Conservation (phyloP, 2,329 filamentous ascomycete genomes). For the Fusarium zealandicum region DNA sequence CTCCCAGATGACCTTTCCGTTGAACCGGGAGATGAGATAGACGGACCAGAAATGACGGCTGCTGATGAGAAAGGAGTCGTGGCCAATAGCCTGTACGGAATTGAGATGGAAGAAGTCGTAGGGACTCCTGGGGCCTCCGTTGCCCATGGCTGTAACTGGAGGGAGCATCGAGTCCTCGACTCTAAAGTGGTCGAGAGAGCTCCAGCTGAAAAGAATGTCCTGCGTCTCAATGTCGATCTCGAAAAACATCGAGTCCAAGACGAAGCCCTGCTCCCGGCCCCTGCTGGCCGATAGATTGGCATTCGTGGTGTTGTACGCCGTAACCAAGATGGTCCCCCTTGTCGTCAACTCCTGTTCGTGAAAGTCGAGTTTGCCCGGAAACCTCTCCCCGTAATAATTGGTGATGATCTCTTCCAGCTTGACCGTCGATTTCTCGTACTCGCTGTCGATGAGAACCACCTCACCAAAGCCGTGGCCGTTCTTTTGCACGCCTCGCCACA, state of each 20-base stretch:
- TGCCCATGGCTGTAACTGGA: slow-evolving; percentile 12
- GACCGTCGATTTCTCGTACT: slow-evolving; percentile 35
- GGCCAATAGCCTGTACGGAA: slow-evolving; percentile 32
- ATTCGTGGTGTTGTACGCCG: slow-evolving; percentile 36
- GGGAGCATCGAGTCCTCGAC: slow-evolving; percentile 23
- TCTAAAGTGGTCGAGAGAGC: slow-evolving; percentile 45
- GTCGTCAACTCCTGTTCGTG: slow-evolving; percentile 36
- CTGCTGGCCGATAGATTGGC: slow-evolving; percentile 29
- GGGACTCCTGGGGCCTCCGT: slow-evolving; percentile 11
- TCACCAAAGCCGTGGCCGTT: slow-evolving; percentile 45
- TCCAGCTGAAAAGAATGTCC: slow-evolving; percentile 52
- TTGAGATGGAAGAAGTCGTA: slow-evolving; percentile 42
- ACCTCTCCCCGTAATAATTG: background rate
- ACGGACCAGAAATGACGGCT: slow-evolving; percentile 35
- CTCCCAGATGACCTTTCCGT: slow-evolving; percentile 36
- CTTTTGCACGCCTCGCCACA: slow-evolving; percentile 40
- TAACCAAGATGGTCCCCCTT: slow-evolving; percentile 35
- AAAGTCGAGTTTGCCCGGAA: slow-evolving; percentile 27
- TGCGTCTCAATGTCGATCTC: slow-evolving; percentile 52
- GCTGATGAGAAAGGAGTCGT: slow-evolving; percentile 35
- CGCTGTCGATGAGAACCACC: slow-evolving; percentile 41
- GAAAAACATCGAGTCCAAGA: slow-evolving; percentile 48
- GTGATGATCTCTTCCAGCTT: slow-evolving; percentile 16
- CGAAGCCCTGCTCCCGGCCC: slow-evolving; percentile 22
- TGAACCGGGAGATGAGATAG: slow-evolving; percentile 32